Evolutionary conservation across 2,329 filamentous ascomycete species (phyloP).

Genomic region (Cladosporium sp.): DNA sequence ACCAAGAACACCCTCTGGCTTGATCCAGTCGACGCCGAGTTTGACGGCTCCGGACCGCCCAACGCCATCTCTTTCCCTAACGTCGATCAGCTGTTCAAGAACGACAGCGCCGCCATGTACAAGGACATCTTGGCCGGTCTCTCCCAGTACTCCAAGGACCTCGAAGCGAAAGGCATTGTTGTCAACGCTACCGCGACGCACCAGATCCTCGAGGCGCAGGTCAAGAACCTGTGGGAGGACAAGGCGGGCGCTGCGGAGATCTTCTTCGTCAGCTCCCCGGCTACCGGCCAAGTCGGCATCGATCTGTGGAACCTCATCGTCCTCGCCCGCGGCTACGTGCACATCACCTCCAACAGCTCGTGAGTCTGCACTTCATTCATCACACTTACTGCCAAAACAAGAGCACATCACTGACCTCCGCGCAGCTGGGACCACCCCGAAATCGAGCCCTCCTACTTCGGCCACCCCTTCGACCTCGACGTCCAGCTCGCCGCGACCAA

Average conservation of each 20-base stretch:
- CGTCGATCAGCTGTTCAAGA: constrained; percentile 33
- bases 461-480: constrained; percentile 33
- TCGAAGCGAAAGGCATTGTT: constrained; percentile 18
- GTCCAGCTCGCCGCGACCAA: constrained; percentile 31
- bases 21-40: constrained; percentile 17
- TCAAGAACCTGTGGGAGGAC: constrained; percentile 22
- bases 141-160: constrained; percentile 23
- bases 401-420: too few species aligned
- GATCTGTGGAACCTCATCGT: constrained; percentile 34
- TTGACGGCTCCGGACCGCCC: constrained; percentile 34
- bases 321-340: constrained; percentile 21
- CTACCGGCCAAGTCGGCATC: constrained; percentile 26
- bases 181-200: constrained; percentile 18
- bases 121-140: constrained; percentile 24
- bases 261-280: constrained; percentile 32
- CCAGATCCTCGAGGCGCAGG: constrained; percentile 18
- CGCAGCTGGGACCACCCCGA: constrained; percentile 26
- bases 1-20: constrained; percentile 23
- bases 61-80: constrained; percentile 33
- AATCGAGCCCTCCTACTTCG: constrained; percentile 40
- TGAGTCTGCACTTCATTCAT: too few species aligned
- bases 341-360: constrained; percentile 20
- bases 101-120: constrained; percentile 21
- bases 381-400: too few species aligned
- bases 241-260: constrained; percentile 26